Conservation (phyloP, 495 filamentous ascomycete species). For the Schizothecium vesticola region DNA sequence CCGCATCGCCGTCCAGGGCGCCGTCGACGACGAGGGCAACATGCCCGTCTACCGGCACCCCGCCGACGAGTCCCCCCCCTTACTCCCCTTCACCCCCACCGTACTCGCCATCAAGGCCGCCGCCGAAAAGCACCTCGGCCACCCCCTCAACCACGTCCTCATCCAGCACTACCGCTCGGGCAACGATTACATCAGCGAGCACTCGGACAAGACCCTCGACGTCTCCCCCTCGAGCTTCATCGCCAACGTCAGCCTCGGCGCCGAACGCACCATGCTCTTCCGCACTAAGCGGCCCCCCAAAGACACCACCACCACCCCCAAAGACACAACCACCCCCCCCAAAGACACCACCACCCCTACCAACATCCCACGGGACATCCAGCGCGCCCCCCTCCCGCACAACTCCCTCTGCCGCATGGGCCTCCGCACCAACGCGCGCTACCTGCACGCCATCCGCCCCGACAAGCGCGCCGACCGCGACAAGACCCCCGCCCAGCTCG, state of each 20-base stretch:
- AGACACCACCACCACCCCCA: conserved; percentile 21
- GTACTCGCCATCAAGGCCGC: conserved; percentile 61
- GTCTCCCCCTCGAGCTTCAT: conserved; percentile 76
- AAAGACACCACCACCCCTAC: conserved; percentile 15
- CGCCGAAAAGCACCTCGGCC: conserved; percentile 65
- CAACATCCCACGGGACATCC: conserved; percentile 27
- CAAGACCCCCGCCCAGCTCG: conserved; percentile 65
- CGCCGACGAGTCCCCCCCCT: conserved; percentile 78
- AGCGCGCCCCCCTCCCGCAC: conserved; percentile 75
- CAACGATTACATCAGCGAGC: conserved; percentile 92
- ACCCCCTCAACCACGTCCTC: conserved; percentile 85
- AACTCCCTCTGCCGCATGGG: conserved; percentile 84
- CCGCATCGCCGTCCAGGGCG: conserved; percentile 87
- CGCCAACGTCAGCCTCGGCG: conserved; percentile 88
- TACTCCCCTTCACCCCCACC: conserved; percentile 66
- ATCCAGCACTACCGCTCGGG: conserved; percentile 91
- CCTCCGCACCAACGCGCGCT: conserved; percentile 71
- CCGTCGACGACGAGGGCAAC: conserved; percentile 62
- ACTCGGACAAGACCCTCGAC: conserved; percentile 94
- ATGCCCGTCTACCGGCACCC: conserved; percentile 93
- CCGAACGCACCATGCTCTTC: conserved; percentile 84
- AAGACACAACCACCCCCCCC: conserved; percentile 17
- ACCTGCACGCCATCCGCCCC: conserved; percentile 83
- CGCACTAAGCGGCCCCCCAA: conserved; percentile 64
- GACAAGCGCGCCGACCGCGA: conserved; percentile 68